A percentile compares a stretch with the other conserved stretches of the same genome.
These are phyloP conservation scores for Lactarius sp. DNA, from an alignment of 768 basidiomycete species.

Conservation along the genomic window DNA sequence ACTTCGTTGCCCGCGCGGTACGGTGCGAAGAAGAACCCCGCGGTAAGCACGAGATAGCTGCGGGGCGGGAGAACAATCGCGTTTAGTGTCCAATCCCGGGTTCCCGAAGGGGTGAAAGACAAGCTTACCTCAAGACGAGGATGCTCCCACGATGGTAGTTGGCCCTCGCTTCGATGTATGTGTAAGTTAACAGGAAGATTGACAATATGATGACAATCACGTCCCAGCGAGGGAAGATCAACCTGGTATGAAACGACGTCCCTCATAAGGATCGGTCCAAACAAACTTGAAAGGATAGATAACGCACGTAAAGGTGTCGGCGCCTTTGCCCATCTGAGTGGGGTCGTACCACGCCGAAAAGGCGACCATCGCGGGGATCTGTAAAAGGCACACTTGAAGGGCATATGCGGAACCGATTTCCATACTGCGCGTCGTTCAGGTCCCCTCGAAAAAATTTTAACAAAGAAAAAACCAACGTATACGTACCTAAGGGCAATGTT, in stretches of 20 bases:
- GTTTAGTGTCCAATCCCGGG: background rate
- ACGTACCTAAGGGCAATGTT: slow-evolving; percentile 92
- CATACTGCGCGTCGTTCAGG: slow-evolving; percentile 57
- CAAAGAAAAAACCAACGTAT: background rate
- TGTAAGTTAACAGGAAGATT: slow-evolving; percentile 97
- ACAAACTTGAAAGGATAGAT: background rate
- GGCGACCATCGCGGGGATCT: slow-evolving; percentile 98
- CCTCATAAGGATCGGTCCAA: background rate
- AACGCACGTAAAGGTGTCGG: slow-evolving; percentile 89
- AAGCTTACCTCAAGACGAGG: slow-evolving; percentile 76
- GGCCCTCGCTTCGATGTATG: slow-evolving; percentile 97
- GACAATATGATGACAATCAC: slow-evolving; percentile 91
- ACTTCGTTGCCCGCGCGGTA: slow-evolving; percentile 27
- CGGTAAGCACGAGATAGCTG: slow-evolving; percentile 86
- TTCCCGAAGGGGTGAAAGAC: too few species aligned
- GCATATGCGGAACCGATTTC: slow-evolving; percentile 99
- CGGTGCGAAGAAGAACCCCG: slow-evolving; percentile 93
- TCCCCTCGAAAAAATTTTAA: background rate
- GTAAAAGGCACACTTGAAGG: slow-evolving; percentile 93
- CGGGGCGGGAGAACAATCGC: background rate
- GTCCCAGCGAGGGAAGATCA: slow-evolving; percentile 99
- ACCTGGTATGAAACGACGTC: slow-evolving; percentile 40
- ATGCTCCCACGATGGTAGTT: slow-evolving; percentile 98
- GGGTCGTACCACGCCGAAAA: slow-evolving; percentile 96
- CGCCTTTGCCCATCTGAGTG: slow-evolving; percentile 75